phyloP scores from a whole-genome alignment of 768 basidiomycete genomes.

The Tylopilus sp. region DNA sequence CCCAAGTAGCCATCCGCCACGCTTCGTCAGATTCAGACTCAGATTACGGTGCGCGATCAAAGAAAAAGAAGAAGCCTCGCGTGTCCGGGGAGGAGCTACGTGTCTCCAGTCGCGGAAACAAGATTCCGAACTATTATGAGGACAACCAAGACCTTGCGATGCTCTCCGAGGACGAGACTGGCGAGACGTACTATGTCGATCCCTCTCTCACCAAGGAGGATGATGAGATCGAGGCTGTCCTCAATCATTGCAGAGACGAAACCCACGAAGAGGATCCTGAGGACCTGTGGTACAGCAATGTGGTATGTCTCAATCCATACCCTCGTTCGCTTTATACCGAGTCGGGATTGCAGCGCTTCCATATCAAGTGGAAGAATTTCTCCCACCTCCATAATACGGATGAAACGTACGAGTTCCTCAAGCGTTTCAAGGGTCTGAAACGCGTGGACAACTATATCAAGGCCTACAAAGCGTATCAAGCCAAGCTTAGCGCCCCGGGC shows the following conservation, averaged over 20 bases:
- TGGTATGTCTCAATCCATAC: slow-evolving; percentile 46
- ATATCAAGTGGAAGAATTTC: slow-evolving; percentile 99
- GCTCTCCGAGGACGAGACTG: slow-evolving; percentile 56
- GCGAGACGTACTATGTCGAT: slow-evolving; percentile 53
- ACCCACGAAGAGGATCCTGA: slow-evolving; percentile 69
- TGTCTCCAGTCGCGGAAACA: slow-evolving; percentile 69
- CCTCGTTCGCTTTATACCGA: slow-evolving; percentile 1
- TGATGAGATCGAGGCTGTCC: slow-evolving; percentile 90
- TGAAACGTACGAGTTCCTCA: slow-evolving; percentile 94
- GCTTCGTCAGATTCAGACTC: slow-evolving; percentile 78
- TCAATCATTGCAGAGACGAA: slow-evolving; percentile 84
- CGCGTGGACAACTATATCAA: slow-evolving; percentile 99
- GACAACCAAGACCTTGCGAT: slow-evolving; percentile 73
- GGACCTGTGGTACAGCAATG: slow-evolving; percentile 84
- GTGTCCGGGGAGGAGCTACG: slow-evolving; percentile 68
- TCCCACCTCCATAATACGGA: slow-evolving; percentile 99
- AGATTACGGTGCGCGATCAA: slow-evolving; percentile 81
- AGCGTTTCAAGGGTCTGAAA: slow-evolving; percentile 92
- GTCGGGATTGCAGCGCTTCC: slow-evolving; percentile 68
- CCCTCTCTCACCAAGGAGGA: slow-evolving; percentile 55
- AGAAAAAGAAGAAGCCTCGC: slow-evolving; percentile 75
- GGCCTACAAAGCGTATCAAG: slow-evolving; percentile 71
- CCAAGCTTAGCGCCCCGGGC: slow-evolving; percentile 58
- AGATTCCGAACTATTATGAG: slow-evolving; percentile 82
- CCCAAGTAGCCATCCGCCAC: slow-evolving; percentile 48